Evolutionary conservation across 805 yeast genomes (phyloP).

Genomic region (Lipomyces anomalus): DNA sequence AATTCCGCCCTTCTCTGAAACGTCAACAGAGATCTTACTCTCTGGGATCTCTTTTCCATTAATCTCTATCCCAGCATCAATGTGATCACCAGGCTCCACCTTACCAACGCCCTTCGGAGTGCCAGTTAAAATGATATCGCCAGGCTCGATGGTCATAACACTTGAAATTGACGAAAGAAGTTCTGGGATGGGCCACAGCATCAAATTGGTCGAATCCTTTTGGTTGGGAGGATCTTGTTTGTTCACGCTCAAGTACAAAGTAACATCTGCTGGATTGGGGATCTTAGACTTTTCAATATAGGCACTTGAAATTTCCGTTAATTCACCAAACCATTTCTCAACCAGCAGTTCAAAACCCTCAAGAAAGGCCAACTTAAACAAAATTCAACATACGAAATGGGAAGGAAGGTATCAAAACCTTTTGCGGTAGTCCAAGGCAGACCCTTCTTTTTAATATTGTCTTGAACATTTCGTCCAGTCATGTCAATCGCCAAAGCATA

Average conservation of each 20-base stretch:
- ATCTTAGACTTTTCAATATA: constrained; percentile 62
- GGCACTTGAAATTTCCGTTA: too few species aligned
- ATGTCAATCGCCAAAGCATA: constrained; percentile 86
- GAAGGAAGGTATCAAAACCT: constrained; percentile 94
- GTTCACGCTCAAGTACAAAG: constrained; percentile 60
- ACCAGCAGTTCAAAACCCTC: not conserved
- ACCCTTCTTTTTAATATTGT: constrained; percentile 88
- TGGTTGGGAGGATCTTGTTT: constrained; percentile 58
- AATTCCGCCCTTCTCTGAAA: constrained; percentile 55
- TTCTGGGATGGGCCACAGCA: constrained; percentile 83
- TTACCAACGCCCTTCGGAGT: constrained; percentile 98
- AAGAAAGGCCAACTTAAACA: not conserved
- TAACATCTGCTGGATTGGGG: constrained; percentile 68
- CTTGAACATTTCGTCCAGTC: constrained; percentile 95
- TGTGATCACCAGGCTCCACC: constrained; percentile 68
- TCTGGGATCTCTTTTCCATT: constrained; percentile 54
- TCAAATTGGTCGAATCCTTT: constrained; percentile 63
- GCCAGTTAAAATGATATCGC: constrained; percentile 89
- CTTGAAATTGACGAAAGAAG: constrained; percentile 74
- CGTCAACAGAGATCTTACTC: constrained; percentile 44
- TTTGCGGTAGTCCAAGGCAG: constrained; percentile 96
- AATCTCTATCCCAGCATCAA: constrained; percentile 57
- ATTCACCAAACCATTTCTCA: too few species aligned
- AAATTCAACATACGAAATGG: constrained; percentile 54
- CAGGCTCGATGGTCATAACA: constrained; percentile 86